Evolutionary conservation across 2,329 filamentous ascomycete genomes (phyloP), one percentile per base, ranked within the genome.

Genomic region (Fusarium devonianum): DNA sequence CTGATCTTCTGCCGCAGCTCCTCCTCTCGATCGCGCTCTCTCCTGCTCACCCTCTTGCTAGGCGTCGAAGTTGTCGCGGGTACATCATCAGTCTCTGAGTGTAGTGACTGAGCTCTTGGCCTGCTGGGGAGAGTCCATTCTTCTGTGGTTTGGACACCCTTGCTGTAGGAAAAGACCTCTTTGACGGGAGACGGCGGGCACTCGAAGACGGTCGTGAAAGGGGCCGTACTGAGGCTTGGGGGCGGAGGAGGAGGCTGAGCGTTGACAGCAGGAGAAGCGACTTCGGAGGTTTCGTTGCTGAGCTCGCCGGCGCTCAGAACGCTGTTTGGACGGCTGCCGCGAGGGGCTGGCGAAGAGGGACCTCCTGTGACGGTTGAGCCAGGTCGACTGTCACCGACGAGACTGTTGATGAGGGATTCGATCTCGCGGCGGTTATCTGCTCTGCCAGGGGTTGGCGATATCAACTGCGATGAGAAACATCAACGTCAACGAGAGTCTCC

Each of bases 131-230:
- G 76, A 13, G 79, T 77, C 84, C 89, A 89, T 56, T 87, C 85
- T 65, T 91, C 88, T 16, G 88, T 85, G 12, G 94, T 97, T 73
- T 99, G 95, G 16, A 97, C 92, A 46, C 87, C 92, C 76, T 97
- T 97, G 79, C 90, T 97, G 78, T 99, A 99, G 42, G 92, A 96
- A 67, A 96, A 92, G 51, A 96, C 80, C 72, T 99, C 94, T 58
- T 88, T 84, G 45, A 87, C 83, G 23, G 88, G 85, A 14, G 86
- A 87, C 1, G 89, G 88, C 2, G 88, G 85, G 58, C 85, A 89
- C 71, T 96, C 92, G 73, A 88, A 92, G 52, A 94, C 83, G 23
- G 90, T 92, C 13, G 86, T 85, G 42, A 91, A 78, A 7, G 89
- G 81, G 9, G 84, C 85, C 1, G 92, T 88, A 7, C 85, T 88